These are phyloP conservation scores for Petunia hybrid DNA, from an alignment of 305 asterid genomes.

Conservation along the genomic window DNA sequence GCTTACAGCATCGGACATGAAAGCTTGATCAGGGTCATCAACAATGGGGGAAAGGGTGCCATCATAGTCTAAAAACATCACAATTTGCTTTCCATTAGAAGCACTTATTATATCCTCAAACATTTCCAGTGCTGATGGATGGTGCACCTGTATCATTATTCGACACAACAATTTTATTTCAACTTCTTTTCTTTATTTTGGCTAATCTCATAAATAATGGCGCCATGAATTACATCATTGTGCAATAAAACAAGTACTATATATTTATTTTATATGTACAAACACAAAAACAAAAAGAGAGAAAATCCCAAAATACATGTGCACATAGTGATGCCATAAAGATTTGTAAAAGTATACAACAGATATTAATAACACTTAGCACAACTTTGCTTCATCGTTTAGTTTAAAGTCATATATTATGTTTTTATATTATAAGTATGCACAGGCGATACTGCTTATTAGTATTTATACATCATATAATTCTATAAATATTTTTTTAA, in stretches of 20 bases:
- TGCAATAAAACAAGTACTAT: background rate
- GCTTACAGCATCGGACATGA: conserved; percentile 33
- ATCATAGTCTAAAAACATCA: conserved; percentile 40
- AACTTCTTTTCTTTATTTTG: background rate
- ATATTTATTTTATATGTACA: too few relatives aligned
- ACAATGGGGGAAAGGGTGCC: conserved; percentile 42
- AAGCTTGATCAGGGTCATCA: conserved; percentile 42
- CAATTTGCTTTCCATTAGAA: conserved; percentile 38
- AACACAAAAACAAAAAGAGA: too few relatives aligned
- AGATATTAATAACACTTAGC: too few relatives aligned
- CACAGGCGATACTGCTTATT: too few relatives aligned
- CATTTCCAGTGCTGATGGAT: conserved; percentile 37
- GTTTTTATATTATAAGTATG: too few relatives aligned
- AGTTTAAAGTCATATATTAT: too few relatives aligned
- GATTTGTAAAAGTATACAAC: too few relatives aligned
- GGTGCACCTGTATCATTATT: conserved; percentile 29
- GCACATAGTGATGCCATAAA: background rate
- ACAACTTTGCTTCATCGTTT: too few relatives aligned
- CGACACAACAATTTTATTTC: background rate
- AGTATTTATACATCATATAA: too few relatives aligned
- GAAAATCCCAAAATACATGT: background rate
- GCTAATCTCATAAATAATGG: background rate
- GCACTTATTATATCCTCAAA: conserved; percentile 35
- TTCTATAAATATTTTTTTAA: too few relatives aligned
- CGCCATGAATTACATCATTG: background rate